Evolutionary conservation across 768 basidiomycete genomes (phyloP).

Genomic region (Tylopilus cervinicoccineus): DNA sequence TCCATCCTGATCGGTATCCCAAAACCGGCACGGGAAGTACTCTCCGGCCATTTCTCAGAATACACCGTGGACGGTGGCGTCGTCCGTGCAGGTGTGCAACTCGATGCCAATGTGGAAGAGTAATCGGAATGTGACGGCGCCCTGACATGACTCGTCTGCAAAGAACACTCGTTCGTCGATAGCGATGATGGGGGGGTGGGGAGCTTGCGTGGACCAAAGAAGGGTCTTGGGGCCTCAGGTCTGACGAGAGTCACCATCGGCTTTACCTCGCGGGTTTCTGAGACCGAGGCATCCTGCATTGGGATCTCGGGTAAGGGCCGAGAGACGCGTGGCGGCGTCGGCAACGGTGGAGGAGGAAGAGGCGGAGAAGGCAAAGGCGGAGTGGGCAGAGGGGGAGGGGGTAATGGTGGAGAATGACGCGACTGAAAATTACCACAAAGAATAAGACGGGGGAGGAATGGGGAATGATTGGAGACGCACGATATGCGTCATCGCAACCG

Average conservation of each 20-base stretch:
- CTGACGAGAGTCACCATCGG: constrained; percentile 7
- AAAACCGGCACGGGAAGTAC: constrained; percentile 20
- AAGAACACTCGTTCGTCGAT: constrained; percentile 23
- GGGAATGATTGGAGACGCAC: constrained; percentile 15
- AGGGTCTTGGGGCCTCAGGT: constrained; percentile 19
- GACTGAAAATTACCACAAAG: constrained; percentile 16
- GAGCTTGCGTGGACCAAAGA: constrained; percentile 27
- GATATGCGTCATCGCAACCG: constrained; percentile 23
- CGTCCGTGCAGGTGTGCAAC: constrained; percentile 27
- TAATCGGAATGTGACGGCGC: constrained; percentile 21
- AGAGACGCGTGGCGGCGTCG: constrained; percentile 27
- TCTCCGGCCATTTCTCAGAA: constrained; percentile 31
- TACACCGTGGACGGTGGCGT: constrained; percentile 26
- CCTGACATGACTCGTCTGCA: constrained; percentile 11
- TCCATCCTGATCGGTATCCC: constrained; percentile 22
- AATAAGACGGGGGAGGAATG: background rate
- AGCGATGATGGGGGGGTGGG: constrained; percentile 29
- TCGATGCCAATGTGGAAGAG: constrained; percentile 25
- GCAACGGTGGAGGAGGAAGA: constrained; percentile 25
- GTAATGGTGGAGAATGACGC: constrained; percentile 23
- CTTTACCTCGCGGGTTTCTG: constrained; percentile 19
- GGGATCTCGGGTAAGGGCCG: constrained; percentile 30
- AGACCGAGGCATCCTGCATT: constrained; percentile 12
- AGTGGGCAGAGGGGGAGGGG: constrained; percentile 15
- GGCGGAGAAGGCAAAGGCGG: constrained; percentile 22